Conservation (phyloP, 208 protist species). For the Trypanosomatidae sp. region DNA sequence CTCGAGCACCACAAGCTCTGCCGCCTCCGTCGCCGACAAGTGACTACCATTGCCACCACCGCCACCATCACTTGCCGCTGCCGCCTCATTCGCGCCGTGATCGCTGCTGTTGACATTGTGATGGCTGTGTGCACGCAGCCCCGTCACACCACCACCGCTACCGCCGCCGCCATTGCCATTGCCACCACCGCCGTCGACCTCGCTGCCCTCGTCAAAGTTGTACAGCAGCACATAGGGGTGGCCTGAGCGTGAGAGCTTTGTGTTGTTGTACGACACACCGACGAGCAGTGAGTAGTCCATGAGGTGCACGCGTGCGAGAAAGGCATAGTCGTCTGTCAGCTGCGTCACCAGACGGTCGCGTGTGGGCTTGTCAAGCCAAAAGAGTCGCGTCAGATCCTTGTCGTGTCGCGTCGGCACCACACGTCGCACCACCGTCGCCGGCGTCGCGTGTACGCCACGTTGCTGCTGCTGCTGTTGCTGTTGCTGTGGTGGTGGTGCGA, state of each 20-base stretch:
- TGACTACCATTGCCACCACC: no score
- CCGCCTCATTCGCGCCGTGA: background rate
- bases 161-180: no score
- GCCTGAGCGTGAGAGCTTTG: constrained; percentile 18
- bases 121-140: no score
- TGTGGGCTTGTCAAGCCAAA: constrained; percentile 30
- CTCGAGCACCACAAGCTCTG: background rate
- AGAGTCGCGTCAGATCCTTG: constrained; percentile 73
- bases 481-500: background rate
- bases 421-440: constrained; percentile 13
- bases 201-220: no score
- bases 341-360: constrained; percentile 32
- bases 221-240: constrained; percentile 18
- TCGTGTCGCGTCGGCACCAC: constrained; percentile 50
- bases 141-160: no score
- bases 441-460: constrained; percentile 2
- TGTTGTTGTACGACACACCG: constrained; percentile 60
- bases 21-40: no score
- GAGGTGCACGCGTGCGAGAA: constrained; percentile 22
- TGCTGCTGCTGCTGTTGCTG: background rate
- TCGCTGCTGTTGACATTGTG: no score
- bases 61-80: no score
- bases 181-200: no score
- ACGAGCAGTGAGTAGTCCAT: constrained; percentile 87
- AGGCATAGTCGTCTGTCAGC: constrained; percentile 50